Evolutionary conservation across 2,329 filamentous ascomycete genomes (phyloP).

Genomic region (Microcyclospora pomicola): DNA sequence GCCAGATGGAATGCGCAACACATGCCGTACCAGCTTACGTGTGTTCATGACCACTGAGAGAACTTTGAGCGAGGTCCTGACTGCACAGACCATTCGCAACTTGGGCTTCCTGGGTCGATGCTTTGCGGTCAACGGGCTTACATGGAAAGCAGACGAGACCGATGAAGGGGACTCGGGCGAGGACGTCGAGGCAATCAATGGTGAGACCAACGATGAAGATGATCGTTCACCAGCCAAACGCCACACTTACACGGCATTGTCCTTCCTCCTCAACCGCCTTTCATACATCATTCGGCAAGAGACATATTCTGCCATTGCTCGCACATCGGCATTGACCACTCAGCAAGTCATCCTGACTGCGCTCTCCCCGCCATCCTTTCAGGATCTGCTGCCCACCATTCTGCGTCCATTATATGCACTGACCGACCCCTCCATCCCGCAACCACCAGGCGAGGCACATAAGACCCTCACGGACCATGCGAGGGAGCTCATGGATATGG

Average conservation of each 20-base stretch:
- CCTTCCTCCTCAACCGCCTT: conserved; percentile 66
- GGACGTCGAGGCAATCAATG: conserved; percentile 23
- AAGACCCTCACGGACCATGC: conserved; percentile 58
- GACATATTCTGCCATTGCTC: conserved; percentile 45
- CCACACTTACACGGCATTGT: conserved; percentile 39
- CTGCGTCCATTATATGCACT: conserved; percentile 65
- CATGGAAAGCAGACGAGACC: conserved; percentile 30
- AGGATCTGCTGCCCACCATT: conserved; percentile 47
- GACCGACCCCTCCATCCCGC: conserved; percentile 60
- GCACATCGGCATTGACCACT: conserved; percentile 58
- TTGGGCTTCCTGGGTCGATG: conserved; percentile 65
- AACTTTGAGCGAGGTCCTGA: conserved; percentile 51
- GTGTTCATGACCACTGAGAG: conserved; percentile 50
- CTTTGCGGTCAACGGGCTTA: conserved; percentile 44
- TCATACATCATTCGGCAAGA: conserved; percentile 69
- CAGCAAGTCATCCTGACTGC: conserved; percentile 27
- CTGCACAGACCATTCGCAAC: conserved; percentile 65
- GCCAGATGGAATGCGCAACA: conserved; percentile 47
- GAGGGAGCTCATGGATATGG: conserved; percentile 61
- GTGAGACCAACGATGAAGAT: conserved; percentile 14
- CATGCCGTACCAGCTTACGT: conserved; percentile 43
- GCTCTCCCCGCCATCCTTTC: conserved; percentile 41
- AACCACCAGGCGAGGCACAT: conserved; percentile 41
- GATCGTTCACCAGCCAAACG: conserved; percentile 11
- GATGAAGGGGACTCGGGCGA: conserved; percentile 34